These are phyloP conservation scores for Hansenula lynferdii DNA, from an alignment of 1,139 yeast species.

Conservation along the genomic window DNA sequence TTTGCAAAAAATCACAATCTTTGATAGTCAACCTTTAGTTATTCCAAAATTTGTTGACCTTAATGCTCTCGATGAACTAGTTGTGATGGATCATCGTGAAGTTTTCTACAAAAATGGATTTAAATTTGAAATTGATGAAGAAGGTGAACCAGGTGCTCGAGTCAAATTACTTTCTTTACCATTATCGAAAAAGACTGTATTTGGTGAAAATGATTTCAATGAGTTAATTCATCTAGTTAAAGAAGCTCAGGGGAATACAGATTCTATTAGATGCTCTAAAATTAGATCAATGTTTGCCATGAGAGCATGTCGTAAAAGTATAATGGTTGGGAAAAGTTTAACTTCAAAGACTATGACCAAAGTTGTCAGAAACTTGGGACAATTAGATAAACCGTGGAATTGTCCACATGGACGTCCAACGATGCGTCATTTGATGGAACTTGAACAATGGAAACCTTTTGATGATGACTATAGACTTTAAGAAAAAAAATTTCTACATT, in stretches of 20 bases:
- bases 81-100: constrained; percentile 52
- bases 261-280: constrained; percentile 60
- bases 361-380: constrained; percentile 64
- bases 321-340: constrained; percentile 86
- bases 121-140: constrained; percentile 44
- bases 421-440: constrained; percentile 77
- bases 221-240: constrained; percentile 67
- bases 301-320: constrained; percentile 91
- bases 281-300: constrained; percentile 82
- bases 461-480: constrained; percentile 32
- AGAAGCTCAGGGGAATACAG: constrained; percentile 34
- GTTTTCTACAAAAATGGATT: constrained; percentile 77
- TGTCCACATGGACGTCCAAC: constrained; percentile 99
- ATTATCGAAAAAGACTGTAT: constrained; percentile 61
- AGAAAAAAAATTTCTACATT: too few relatives aligned
- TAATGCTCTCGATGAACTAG: constrained; percentile 72
- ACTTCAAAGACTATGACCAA: constrained; percentile 52
- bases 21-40: constrained; percentile 69
- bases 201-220: constrained; percentile 63
- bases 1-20: constrained; percentile 47
- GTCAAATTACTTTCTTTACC: constrained; percentile 64
- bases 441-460: constrained; percentile 44
- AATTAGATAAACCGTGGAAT: constrained; percentile 81
- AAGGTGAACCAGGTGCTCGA: constrained; percentile 49
- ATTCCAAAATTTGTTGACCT: constrained; percentile 60